These are phyloP conservation scores for Claviceps spartinae DNA, from an alignment of 2,329 filamentous ascomycete species.

Conservation along the genomic window DNA sequence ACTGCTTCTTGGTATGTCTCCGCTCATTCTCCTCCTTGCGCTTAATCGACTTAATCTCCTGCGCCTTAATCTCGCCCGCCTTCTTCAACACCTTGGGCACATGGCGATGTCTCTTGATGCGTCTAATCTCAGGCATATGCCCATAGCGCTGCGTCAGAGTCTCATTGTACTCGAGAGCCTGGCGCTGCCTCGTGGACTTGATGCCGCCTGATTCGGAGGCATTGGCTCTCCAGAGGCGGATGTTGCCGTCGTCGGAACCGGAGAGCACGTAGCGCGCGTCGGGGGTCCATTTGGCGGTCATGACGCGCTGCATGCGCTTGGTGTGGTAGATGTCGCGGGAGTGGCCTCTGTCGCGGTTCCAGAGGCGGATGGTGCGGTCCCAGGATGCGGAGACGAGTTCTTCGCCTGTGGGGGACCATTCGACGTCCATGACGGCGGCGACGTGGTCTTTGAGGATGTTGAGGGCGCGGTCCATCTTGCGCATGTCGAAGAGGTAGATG, in stretches of 20 bases:
- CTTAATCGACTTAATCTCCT: constrained; percentile 80
- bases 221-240: constrained; percentile 73
- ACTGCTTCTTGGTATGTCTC: constrained; percentile 76
- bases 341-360: constrained; percentile 67
- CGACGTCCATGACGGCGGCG: constrained; percentile 85
- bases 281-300: constrained; percentile 70
- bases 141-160: constrained; percentile 70
- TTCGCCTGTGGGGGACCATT: constrained; percentile 88
- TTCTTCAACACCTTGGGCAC: constrained; percentile 91
- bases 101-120: constrained; percentile 85
- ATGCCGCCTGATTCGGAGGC: constrained; percentile 74
- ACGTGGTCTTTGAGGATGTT: constrained; percentile 89
- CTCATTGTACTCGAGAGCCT: constrained; percentile 84
- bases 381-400: constrained; percentile 85
- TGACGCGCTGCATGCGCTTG: constrained; percentile 93
- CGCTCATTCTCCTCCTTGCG: constrained; percentile 86
- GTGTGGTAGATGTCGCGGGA: constrained; percentile 93
- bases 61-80: constrained; percentile 83
- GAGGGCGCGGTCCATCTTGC: constrained; percentile 73
- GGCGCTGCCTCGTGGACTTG: constrained; percentile 71
- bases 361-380: constrained; percentile 73
- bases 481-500: constrained; percentile 77
- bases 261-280: constrained; percentile 83
- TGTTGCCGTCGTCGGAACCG: constrained; percentile 87
- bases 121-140: constrained; percentile 91